Base-by-base conservation (phyloP, 2,329 filamentous ascomycete genomes). In the Erysiphe neolycopersici region DNA sequence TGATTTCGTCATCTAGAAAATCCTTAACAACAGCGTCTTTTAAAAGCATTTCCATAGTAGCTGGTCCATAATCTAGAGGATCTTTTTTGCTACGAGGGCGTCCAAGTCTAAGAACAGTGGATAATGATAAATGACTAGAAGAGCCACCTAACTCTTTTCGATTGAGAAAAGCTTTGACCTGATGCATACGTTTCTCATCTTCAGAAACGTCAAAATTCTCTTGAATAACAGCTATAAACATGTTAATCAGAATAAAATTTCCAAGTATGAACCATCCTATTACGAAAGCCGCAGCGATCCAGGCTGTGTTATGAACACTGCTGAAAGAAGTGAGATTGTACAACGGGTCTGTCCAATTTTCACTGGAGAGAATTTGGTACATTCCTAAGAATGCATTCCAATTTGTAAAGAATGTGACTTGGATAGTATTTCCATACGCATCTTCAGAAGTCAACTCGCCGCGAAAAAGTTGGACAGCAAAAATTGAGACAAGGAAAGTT, bases 221-320 rank as follows among this genome's bases (percentile, higher is more conserved):
- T 59, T 98, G 89, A 50, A 98, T 98, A 62, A 98, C 89, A 66
- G 89, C 89, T 80, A 98, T 95, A 66, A 98, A 98, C 89, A 98
- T 98, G 57, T 95, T 98, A 63, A 98, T 64, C 48, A 95, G 71
- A 61, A 98, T 92, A 57, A 95, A 87, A 59, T 91, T 94, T 5
- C 84, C 71, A 38, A 98, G 68, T 45, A 93, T 89, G 60, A 93
- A 95, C 89, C 89, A 98, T 51, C 85, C 69, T 49, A 94, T 82
- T 51, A 93, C 68, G 53, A 98, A 94, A 1, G 81, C 68, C 9
- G 87, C 84, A 10, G 81, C 84, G 45, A 95, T 84, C 87, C 89
- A 95, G 9, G 80, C 71, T n/a, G 81, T 91, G 35, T 75, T 67
- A 50, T 67, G 72, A 5, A 56, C 53, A 10, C 67, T 67, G 10